These are phyloP conservation scores for Cystobasidium ongulense DNA, from an alignment of 768 basidiomycete species.

Conservation along the genomic window DNA sequence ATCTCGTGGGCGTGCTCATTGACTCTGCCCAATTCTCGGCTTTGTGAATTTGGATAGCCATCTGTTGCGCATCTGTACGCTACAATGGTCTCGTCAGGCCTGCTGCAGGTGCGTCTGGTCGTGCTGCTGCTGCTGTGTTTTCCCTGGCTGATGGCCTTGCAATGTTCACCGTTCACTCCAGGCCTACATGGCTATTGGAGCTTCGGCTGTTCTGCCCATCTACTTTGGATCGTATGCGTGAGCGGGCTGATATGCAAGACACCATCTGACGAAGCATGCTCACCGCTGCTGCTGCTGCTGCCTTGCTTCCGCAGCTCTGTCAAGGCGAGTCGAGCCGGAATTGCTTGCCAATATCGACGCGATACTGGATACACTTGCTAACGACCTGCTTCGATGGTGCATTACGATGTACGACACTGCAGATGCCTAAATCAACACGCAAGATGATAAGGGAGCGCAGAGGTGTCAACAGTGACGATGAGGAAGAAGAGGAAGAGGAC, in stretches of 20 bases:
- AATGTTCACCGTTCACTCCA: neutral
- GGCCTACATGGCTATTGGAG: constrained; percentile 33
- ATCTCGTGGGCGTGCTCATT: no score
- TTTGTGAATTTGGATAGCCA: neutral
- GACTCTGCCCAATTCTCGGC: neutral
- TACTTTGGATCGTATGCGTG: constrained; percentile 25
- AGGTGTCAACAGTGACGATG: constrained; percentile 26
- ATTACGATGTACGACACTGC: neutral
- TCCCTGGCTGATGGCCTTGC: neutral
- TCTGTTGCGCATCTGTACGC: neutral
- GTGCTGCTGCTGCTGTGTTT: neutral
- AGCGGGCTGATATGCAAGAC: neutral
- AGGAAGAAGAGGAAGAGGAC: constrained; percentile 46
- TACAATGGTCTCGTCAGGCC: neutral
- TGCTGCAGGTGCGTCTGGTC: neutral
- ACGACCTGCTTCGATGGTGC: neutral
- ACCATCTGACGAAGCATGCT: neutral
- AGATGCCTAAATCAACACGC: neutral
- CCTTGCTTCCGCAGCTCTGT: neutral
- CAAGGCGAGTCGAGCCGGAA: neutral
- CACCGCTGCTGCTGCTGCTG: neutral
- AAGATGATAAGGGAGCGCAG: neutral
- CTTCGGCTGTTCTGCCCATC: constrained; percentile 35
- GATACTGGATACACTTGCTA: neutral
- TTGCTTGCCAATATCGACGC: neutral